Evolutionary conservation across 495 filamentous ascomycete species (phyloP).

Genomic region (Penicillium malachiteum): DNA sequence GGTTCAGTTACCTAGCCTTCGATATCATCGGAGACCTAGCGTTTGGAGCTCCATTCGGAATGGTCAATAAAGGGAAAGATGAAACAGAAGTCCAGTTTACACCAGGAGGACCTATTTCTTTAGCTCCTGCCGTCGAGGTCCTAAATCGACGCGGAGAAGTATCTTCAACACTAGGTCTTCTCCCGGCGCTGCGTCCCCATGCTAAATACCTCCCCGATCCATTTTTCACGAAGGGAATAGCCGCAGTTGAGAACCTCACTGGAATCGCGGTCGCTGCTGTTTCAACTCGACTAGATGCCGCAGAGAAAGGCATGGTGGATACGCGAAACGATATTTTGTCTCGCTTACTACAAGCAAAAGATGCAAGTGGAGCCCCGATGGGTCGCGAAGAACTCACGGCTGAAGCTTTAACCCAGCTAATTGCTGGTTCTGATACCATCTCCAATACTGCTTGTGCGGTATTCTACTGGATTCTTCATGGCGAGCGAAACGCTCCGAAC

Average conservation of each 20-base stretch:
- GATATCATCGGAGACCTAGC: constrained; percentile 39
- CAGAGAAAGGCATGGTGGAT: constrained; percentile 26
- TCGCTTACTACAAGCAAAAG: constrained; percentile 72
- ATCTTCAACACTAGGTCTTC: constrained; percentile 35
- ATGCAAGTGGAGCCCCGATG: constrained; percentile 68
- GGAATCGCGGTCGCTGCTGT: constrained; percentile 71
- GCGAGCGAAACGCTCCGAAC: constrained; percentile 42
- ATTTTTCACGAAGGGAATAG: constrained; percentile 38
- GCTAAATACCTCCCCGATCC: constrained; percentile 40
- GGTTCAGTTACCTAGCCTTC: constrained; percentile 88
- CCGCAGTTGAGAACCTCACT: constrained; percentile 37
- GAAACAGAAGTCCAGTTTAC: constrained; percentile 44
- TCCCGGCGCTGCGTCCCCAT: constrained; percentile 34
- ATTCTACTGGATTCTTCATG: constrained; percentile 65
- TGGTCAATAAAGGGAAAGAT: constrained; percentile 42
- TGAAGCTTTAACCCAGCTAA: constrained; percentile 78
- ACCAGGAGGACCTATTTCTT: constrained; percentile 23
- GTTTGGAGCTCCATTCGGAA: constrained; percentile 42
- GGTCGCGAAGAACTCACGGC: constrained; percentile 70
- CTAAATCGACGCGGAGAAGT: constrained; percentile 42
- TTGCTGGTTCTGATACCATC: constrained; percentile 78
- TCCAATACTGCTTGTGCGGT: constrained; percentile 76
- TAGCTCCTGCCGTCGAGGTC: constrained; percentile 37
- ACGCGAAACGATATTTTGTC: constrained; percentile 68
- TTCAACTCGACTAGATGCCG: constrained; percentile 59